Base-by-base conservation (phyloP, 2,329 filamentous ascomycete genomes). In the Beauveria sp. region DNA sequence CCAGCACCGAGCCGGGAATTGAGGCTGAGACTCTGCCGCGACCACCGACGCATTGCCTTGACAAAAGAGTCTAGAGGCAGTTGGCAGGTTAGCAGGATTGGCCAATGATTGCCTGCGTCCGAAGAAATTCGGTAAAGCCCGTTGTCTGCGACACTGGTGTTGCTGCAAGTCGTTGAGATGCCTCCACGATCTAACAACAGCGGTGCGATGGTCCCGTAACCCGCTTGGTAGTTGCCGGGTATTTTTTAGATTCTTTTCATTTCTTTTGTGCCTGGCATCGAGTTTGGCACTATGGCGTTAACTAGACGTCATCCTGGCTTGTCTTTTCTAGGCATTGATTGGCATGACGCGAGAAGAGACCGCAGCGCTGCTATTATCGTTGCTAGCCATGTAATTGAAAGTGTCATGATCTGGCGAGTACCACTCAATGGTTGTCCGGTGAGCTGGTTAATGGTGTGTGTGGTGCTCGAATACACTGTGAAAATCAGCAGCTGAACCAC, bases 121-220 rank as follows among this genome's bases (percentile, higher is more conserved):
- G 58, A 61, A 40, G 58, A 61, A 55, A 50, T 61, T 61, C 58
- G 58, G 58, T 26, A 16, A 7, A 53, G 48, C 37, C 46, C 46
- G 57, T 53, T 47, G 20, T 28, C 37, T 12, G 26, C 48, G n/a
- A 22, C 48, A 53, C 16, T 24, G 22, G 22, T 43, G 40, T 53
- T 26, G 26, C 37, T 59, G 24, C 26, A 44, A 30, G 22, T 30
- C 40, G 22, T 43, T 59, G 16, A 51, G 26, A 50, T 52, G 30
- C 44, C 30, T 59, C 47, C 48, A 44, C 56, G 48, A 54, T 47
- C 26, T 37, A 24, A 30, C n/a, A 41, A 16, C 20, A 41, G 34
- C 16, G 37, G 20, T 46, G 22, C 43, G 20, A 12, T 56, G 54
- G 14, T 47, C n/a, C 52, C 41, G n/a, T 46, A 28, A 14, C 30